Evolutionary conservation across 164 flowering plant genomes (phyloP).

Genomic region (Tetrastigma voinierianum): DNA sequence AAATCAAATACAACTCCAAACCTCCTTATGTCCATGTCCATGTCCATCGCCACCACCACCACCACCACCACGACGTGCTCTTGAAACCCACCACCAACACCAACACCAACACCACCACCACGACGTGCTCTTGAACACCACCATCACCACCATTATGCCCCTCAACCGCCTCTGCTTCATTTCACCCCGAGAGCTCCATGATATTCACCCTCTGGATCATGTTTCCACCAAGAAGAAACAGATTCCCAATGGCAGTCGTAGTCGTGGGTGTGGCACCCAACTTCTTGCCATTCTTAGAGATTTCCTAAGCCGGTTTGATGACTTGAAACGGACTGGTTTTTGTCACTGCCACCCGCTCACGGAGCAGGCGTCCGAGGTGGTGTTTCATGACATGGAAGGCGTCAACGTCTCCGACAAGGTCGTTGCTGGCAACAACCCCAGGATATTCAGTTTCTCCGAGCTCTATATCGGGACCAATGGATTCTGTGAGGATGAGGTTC

Average conservation of each 20-base stretch:
- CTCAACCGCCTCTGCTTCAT: constrained; percentile 52
- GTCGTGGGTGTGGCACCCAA: not conserved
- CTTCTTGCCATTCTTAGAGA: constrained; percentile 17
- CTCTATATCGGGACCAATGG: constrained; percentile 89
- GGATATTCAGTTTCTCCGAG: constrained; percentile 82
- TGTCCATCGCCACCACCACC: not conserved
- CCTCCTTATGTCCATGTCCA: not conserved
- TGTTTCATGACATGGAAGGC: constrained; percentile 66
- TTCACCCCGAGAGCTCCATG: constrained; percentile 49
- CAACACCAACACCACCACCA: constrained; percentile 5
- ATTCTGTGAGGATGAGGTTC: constrained; percentile 57
- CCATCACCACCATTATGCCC: constrained; percentile 21
- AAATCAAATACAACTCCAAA: not conserved
- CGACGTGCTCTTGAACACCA: not conserved
- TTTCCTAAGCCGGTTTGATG: constrained; percentile 16
- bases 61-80: no score
- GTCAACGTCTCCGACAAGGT: constrained; percentile 43
- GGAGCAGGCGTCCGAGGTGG: constrained; percentile 7
- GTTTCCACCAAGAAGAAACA: not conserved
- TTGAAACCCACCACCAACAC: not conserved
- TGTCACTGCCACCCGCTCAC: constrained; percentile 10
- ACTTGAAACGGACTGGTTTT: constrained; percentile 22
- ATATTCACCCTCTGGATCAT: constrained; percentile 11
- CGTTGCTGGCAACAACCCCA: constrained; percentile 45
- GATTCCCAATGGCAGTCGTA: constrained; percentile 3